A percentile compares a stretch with the other conserved stretches of the same genome.
These are phyloP conservation scores for Suillus fuscotomentosus DNA, from an alignment of 768 basidiomycete genomes.

Conservation along the genomic window DNA sequence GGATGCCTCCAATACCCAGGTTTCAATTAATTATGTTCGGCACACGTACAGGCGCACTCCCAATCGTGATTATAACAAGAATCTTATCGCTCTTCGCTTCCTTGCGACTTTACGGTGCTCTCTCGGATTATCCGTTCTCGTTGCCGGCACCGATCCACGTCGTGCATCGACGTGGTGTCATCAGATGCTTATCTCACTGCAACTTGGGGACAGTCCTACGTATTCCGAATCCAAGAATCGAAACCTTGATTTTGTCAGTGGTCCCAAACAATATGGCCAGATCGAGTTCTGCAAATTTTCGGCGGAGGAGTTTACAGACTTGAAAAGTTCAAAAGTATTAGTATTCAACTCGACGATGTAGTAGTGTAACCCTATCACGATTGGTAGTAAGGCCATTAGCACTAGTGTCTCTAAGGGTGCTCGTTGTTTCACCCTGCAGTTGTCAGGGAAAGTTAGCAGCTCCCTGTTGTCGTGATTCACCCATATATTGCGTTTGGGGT, in stretches of 20 bases:
- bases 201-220: background rate
- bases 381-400: background rate
- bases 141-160: background rate
- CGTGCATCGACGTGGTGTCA: background rate
- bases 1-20: background rate
- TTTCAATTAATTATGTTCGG: background rate
- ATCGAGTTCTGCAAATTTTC: background rate
- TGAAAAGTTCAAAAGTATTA: background rate
- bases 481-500: background rate
- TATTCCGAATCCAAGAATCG: background rate
- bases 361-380: background rate
- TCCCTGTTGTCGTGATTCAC: background rate
- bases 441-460: background rate
- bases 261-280: background rate
- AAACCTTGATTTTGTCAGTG: background rate
- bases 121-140: background rate
- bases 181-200: background rate
- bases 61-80: background rate
- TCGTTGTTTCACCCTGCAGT: background rate
- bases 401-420: background rate
- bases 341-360: background rate
- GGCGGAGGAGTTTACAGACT: background rate
- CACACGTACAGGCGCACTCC: background rate
- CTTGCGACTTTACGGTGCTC: background rate
- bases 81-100: constrained; percentile 1